A percentile compares a stretch with the other conserved stretches of the same genome.
Conservation (phyloP, 2,329 filamentous ascomycete genomes). For the Sclerotinia spermophila region DNA sequence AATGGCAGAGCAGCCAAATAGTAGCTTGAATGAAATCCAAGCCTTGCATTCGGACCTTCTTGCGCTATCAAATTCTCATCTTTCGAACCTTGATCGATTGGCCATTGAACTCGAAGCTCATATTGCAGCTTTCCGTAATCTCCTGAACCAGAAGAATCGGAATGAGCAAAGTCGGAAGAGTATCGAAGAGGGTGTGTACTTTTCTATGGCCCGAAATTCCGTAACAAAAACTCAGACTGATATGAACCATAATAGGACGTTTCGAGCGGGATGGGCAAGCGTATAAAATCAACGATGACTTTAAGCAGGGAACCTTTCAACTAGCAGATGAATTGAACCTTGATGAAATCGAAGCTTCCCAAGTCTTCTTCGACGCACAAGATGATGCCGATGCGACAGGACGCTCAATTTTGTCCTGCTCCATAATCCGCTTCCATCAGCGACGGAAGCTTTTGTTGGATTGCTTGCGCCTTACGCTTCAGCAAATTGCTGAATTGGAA, state of each 20-base stretch:
- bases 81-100: constrained; percentile 67
- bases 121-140: constrained; percentile 62
- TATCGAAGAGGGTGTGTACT: constrained; percentile 59
- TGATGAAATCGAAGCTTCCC: constrained; percentile 81
- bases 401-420: constrained; percentile 70
- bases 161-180: constrained; percentile 71
- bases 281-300: constrained; percentile 80
- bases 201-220: not conserved
- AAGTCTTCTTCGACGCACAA: constrained; percentile 70
- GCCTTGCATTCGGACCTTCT: constrained; percentile 82
- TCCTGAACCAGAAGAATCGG: constrained; percentile 72
- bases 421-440: constrained; percentile 84
- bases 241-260: constrained; percentile 56
- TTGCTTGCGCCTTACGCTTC: constrained; percentile 74
- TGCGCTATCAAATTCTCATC: constrained; percentile 66
- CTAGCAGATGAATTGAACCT: constrained; percentile 86
- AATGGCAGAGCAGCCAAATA: constrained; percentile 68
- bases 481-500: constrained; percentile 44
- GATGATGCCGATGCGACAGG: constrained; percentile 66
- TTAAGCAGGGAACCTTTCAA: constrained; percentile 76
- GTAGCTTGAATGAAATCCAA: constrained; percentile 72
- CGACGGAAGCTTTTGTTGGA: constrained; percentile 79
- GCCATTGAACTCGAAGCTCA: constrained; percentile 62
- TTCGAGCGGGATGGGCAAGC: constrained; percentile 68
- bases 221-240: not conserved